Evolutionary conservation across 495 filamentous ascomycete species (phyloP), one percentile per base, ranked within the genome.

Genomic region (Aspergillus kassunensis): DNA sequence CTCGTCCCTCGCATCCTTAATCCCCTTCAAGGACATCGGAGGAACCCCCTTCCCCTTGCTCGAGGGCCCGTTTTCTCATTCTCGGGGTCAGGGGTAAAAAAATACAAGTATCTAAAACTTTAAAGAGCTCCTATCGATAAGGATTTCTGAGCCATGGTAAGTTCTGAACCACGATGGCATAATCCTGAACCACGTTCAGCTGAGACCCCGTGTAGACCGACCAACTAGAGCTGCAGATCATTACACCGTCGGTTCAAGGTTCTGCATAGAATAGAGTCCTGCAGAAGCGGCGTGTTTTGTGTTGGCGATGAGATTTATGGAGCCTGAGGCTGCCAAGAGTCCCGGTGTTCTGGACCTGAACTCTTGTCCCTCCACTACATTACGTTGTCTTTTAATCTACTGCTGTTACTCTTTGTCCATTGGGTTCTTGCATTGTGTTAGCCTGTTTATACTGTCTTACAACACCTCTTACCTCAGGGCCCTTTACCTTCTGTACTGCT

Each of bases 281-380:
- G 24, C 24, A 27, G 24, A 27, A 27, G 24, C 24, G 24, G n/a
- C 41, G 20, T 8, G 23, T 7, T n/a, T 18, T 16, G 16, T 31
- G 21, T 23, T 25, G 39, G 29, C 21, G 29, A 29, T 53, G 41
- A 18, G 45, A 39, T 24, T 15, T 8, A 41, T 37, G 29, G 45
- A 50, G 40, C 40, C 45, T 45, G 15, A 46, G 29, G 44, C 49
- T 24, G 40, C 50, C 43, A 45, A 51, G 30, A n/a, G 23, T 39
- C 27, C 18, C 44, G 15, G 34, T 33, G 49, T 36, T 57, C 55
- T 53, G 55, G 55, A 27, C 44, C 40, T 29, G 45, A 51, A 19
- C 34, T 40, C n/a, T 18, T 10, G 24, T n/a, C n/a, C n/a, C n/a
- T n/a, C n/a, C n/a, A n/a, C n/a, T n/a, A n/a, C n/a, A n/a, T n/a